A percentile compares a stretch with the other conserved stretches of the same genome.
phyloP scores from a whole-genome alignment of 2,329 filamentous ascomycete species.

The Nemania serpens region DNA sequence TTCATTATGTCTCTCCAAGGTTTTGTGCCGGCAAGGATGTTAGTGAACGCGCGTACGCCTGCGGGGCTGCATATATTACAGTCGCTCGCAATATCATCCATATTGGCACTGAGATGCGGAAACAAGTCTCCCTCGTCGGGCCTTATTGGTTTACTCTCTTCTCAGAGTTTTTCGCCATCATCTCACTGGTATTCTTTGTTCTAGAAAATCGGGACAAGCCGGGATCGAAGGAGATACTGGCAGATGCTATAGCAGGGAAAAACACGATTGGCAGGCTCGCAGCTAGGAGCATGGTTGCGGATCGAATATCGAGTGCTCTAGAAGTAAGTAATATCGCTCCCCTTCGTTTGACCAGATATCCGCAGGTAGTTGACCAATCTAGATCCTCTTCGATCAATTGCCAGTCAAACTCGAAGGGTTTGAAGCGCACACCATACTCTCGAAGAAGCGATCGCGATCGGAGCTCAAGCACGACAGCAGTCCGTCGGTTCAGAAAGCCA shows the following conservation, averaged over 20 bases:
- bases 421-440: slow-evolving; percentile 46
- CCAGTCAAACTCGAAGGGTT: slow-evolving; percentile 70
- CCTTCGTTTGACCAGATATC: slow-evolving; percentile 8
- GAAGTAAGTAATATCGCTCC: slow-evolving; percentile 58
- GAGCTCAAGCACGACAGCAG: slow-evolving; percentile 45
- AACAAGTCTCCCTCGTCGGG: slow-evolving; percentile 74
- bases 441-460: slow-evolving; percentile 63
- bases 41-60: slow-evolving; percentile 81
- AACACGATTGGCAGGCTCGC: slow-evolving; percentile 80
- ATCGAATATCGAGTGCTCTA: slow-evolving; percentile 79
- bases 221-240: slow-evolving; percentile 77
- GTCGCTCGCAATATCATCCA: slow-evolving; percentile 77
- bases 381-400: slow-evolving; percentile 84
- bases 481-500: slow-evolving; percentile 37
- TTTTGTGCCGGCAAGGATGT: slow-evolving; percentile 60
- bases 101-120: slow-evolving; percentile 77
- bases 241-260: slow-evolving; percentile 83
- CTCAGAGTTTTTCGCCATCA: slow-evolving; percentile 79
- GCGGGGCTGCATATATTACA: slow-evolving; percentile 64
- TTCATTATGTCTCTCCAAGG: slow-evolving; percentile 78
- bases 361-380: slow-evolving; percentile 29
- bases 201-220: slow-evolving; percentile 78
- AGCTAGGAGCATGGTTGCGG: slow-evolving; percentile 84
- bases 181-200: slow-evolving; percentile 79
- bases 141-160: slow-evolving; percentile 89